These are phyloP conservation scores for Graphilbum sp. DNA, from an alignment of 2,329 filamentous ascomycete species.

Conservation along the genomic window DNA sequence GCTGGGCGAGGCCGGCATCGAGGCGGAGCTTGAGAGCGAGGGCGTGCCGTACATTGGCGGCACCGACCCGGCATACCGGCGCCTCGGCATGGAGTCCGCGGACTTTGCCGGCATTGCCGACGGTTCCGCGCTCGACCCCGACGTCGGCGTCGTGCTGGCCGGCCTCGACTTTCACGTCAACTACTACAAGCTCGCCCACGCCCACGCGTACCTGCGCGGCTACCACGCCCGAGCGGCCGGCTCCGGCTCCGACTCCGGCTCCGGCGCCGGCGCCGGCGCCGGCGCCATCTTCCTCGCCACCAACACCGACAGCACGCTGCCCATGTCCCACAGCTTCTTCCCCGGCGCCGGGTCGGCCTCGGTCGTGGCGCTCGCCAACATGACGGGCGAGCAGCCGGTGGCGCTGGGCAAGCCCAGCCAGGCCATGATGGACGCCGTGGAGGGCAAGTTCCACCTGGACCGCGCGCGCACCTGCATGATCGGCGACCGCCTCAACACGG, in stretches of 20 bases:
- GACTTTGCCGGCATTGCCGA: constrained; percentile 71
- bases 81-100: constrained; percentile 55
- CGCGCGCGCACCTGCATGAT: constrained; percentile 83
- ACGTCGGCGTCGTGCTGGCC: constrained; percentile 77
- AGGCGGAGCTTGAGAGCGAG: constrained; percentile 71
- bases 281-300: constrained; percentile 90
- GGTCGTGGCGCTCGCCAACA: constrained; percentile 60
- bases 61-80: constrained; percentile 61
- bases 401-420: constrained; percentile 89
- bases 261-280: too few species aligned
- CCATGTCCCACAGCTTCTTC: constrained; percentile 67
- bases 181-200: constrained; percentile 79
- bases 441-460: constrained; percentile 87
- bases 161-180: constrained; percentile 91
- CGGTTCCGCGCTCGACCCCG: constrained; percentile 60
- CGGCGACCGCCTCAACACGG: constrained; percentile 83
- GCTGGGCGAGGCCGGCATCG: constrained; percentile 79
- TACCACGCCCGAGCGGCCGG: constrained; percentile 31
- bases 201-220: constrained; percentile 67
- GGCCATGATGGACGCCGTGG: constrained; percentile 98
- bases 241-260: constrained; percentile 51
- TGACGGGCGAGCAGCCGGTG: constrained; percentile 51
- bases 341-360: constrained; percentile 71
- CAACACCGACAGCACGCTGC: constrained; percentile 82
- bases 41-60: constrained; percentile 69